These are phyloP conservation scores for Olyra latifolia DNA, from an alignment of 176 grass and related monocot species.

Conservation along the genomic window DNA sequence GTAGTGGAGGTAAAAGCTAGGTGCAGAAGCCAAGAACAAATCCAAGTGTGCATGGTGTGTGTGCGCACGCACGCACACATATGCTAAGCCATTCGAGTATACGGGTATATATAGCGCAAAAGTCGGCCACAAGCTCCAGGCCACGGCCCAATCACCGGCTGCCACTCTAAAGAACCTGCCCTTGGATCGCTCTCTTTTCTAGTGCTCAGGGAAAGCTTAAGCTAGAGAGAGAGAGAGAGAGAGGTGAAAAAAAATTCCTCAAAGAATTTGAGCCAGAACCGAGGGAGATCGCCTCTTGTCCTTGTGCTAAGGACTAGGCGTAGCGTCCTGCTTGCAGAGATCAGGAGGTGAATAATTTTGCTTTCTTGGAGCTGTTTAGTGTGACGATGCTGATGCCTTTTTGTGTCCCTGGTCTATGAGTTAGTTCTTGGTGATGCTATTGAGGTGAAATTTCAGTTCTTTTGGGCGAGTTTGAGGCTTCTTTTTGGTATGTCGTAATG, in stretches of 20 bases:
- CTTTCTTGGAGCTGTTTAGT: not conserved
- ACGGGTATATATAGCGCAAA: conserved; percentile 38
- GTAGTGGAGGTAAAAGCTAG: conserved; percentile 39
- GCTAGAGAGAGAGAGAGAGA: not conserved
- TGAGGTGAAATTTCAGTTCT: conserved; percentile 5
- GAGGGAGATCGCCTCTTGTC: conserved; percentile 20
- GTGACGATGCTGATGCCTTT: not conserved
- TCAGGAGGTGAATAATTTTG: conserved; percentile 18
- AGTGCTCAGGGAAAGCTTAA: conserved; percentile 39
- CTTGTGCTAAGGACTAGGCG: not conserved
- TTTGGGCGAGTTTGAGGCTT: not conserved
- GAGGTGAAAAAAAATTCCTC: not conserved
- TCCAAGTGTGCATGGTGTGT: conserved; percentile 32
- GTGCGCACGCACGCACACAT: conserved; percentile 35
- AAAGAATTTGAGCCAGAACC: conserved; percentile 14
- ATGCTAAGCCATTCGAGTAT: conserved; percentile 21
- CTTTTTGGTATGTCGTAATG: not conserved
- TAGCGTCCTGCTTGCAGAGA: not conserved
- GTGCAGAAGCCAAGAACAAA: conserved; percentile 35
- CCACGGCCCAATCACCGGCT: conserved; percentile 43
- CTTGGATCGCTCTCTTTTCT: conserved; percentile 41
- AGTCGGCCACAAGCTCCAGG: conserved; percentile 47
- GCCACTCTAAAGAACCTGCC: conserved; percentile 54
- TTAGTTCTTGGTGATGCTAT: not conserved
- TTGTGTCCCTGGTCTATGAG: not conserved